phyloP scores from a whole-genome alignment of 257 asterid genomes.

The Cinchona pubescens region DNA sequence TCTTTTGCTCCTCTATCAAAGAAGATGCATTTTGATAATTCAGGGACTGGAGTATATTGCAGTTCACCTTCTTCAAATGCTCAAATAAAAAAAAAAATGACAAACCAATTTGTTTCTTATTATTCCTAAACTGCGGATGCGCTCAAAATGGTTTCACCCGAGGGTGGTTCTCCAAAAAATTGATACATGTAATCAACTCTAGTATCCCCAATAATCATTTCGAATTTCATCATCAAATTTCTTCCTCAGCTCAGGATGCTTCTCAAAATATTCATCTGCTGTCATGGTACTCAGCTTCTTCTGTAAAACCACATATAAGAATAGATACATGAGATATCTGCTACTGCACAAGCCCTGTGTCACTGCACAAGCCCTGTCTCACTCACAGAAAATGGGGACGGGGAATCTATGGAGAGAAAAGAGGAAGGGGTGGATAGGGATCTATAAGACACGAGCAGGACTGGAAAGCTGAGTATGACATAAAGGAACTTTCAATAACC shows the following conservation, averaged over 20 bases:
- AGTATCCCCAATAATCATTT: slow-evolving; percentile 49
- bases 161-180: slow-evolving; percentile 21
- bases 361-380: neutral
- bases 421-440: neutral
- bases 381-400: neutral
- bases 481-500: slow-evolving; percentile 33
- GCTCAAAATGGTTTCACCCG: slow-evolving; percentile 32
- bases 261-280: slow-evolving; percentile 88
- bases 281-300: slow-evolving; percentile 86
- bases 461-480: neutral
- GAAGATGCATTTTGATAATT: slow-evolving; percentile 14
- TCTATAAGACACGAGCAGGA: neutral
- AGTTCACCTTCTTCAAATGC: slow-evolving; percentile 31
- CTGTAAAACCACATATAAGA: slow-evolving; percentile 43
- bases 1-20: slow-evolving; percentile 12
- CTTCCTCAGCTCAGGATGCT: slow-evolving; percentile 93
- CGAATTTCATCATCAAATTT: slow-evolving; percentile 46
- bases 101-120: slow-evolving; percentile 26
- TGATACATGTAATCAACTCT: slow-evolving; percentile 7
- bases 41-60: slow-evolving; percentile 7
- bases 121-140: slow-evolving; percentile 50
- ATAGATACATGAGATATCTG: neutral
- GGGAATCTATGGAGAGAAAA: neutral
- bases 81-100: slow-evolving; percentile 24
- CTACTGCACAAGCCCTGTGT: neutral